Conservation (phyloP, 345 rosid species). For the Litchi chinensis region DNA sequence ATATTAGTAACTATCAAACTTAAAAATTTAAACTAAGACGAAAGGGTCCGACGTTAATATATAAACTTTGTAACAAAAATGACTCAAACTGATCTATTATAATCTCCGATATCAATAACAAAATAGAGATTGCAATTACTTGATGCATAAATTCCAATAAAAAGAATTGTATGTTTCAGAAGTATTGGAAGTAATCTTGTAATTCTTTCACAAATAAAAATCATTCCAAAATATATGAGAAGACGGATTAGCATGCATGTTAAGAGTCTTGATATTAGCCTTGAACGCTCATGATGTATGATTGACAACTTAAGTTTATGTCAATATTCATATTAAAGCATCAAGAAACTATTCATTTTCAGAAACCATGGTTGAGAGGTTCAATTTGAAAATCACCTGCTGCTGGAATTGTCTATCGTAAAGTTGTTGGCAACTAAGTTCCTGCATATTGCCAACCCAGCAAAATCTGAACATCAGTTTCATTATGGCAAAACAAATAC, state of each 20-base stretch:
- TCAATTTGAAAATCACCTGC: constrained; percentile 37
- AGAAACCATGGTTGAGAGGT: background rate
- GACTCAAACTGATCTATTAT: too few species aligned
- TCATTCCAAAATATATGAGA: too few species aligned
- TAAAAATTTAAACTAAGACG: too few species aligned
- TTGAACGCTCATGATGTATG: background rate
- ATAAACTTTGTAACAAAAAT: too few species aligned
- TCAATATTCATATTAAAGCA: background rate
- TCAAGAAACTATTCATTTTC: background rate
- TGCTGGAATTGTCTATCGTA: constrained; percentile 39
- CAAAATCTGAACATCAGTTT: constrained; percentile 13
- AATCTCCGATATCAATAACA: background rate
- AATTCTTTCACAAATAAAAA: too few species aligned
- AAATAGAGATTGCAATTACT: background rate
- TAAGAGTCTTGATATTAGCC: background rate
- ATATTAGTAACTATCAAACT: too few species aligned
- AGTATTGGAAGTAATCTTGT: too few species aligned
- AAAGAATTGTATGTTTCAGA: background rate
- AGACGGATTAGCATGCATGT: background rate
- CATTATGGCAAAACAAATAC: background rate
- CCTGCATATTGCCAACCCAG: constrained; percentile 45
- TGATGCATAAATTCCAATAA: background rate
- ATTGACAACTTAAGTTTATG: background rate
- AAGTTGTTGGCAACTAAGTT: constrained; percentile 76
- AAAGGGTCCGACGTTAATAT: too few species aligned